Evolutionary conservation across 192 early-diverging fungal species (phyloP), one percentile per base, ranked within the genome.

Genomic region (Gamsiella multidivaricata): DNA sequence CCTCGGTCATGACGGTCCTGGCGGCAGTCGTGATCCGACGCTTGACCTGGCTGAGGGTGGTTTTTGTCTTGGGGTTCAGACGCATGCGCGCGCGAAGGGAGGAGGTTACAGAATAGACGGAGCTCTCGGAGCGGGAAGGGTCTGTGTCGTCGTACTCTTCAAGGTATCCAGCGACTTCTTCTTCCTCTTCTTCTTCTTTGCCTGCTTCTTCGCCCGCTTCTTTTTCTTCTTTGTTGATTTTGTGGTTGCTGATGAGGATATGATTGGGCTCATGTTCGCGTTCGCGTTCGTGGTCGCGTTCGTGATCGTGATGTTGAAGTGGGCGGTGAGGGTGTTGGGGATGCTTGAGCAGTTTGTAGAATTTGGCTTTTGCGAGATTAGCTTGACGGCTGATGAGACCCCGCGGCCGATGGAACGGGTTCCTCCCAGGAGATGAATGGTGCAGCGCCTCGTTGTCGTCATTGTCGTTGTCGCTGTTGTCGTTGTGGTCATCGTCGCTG

Each of bases 41-140:
- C 52, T 75, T 75, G 20, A 75, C 64, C 32, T 75, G 72, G 3
- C 64, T 63, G 15, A 75, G 50, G 9, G 61, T 58, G 2, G 62
- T 65, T 41, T 65, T 75, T 20, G 64, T 75, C 54, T 31, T 51
- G 18, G 70, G 50, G 36, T 59, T 45, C 54, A 75, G 28, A 0
- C 56, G 39, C 31, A 65, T 50, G 0, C 52, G 56, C 12, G 55
- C 63, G 1, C 58, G 36, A n/a, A 65, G 55, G 14, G 63, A 66
- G 5, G 63, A 54, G 7, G 72, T 61, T 33, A 49, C 32, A 23
- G 72, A 66, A 1, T 52, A 69, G n/a, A 22, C 28, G 42, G 63
- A 32, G 26, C 37, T 51, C 17, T 23, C 41, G 2, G 63, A 65
- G 2, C 41, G 18, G 15, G 55, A 42, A n/a, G n/a, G n/a, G n/a